Conservation (phyloP, 768 basidiomycete genomes). For the Symmetrospora coprosmae region DNA sequence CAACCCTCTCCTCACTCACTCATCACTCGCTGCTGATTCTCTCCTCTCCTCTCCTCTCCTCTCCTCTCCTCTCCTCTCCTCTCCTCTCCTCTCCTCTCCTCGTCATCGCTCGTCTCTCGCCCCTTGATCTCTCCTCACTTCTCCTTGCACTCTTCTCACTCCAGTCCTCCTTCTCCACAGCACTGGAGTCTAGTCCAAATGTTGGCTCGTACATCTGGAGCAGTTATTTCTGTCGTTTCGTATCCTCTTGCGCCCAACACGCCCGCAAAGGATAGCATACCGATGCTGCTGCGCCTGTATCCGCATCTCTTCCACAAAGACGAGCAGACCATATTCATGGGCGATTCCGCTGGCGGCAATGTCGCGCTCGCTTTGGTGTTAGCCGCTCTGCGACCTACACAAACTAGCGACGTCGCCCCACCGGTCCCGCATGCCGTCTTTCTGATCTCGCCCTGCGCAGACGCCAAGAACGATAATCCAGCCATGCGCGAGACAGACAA, state of each 20-base stretch:
- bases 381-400: neutral
- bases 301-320: neutral
- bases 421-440: neutral
- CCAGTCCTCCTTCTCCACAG: neutral
- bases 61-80: too few relatives aligned
- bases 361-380: neutral
- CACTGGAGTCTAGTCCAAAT: conserved; percentile 5
- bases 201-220: neutral
- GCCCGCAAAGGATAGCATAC: conserved; percentile 10
- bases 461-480: neutral
- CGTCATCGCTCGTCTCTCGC: neutral
- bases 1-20: too few relatives aligned
- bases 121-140: neutral
- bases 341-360: conserved; percentile 10
- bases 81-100: neutral
- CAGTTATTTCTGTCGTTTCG: neutral
- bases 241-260: conserved; percentile 7
- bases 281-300: neutral
- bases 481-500: neutral
- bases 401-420: neutral
- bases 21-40: too few relatives aligned
- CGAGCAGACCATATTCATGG: conserved; percentile 2
- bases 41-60: too few relatives aligned
- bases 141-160: too few relatives aligned
- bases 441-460: neutral